phyloP scores from a whole-genome alignment of 2,329 filamentous ascomycete genomes.

The Neoascochyta sp. region DNA sequence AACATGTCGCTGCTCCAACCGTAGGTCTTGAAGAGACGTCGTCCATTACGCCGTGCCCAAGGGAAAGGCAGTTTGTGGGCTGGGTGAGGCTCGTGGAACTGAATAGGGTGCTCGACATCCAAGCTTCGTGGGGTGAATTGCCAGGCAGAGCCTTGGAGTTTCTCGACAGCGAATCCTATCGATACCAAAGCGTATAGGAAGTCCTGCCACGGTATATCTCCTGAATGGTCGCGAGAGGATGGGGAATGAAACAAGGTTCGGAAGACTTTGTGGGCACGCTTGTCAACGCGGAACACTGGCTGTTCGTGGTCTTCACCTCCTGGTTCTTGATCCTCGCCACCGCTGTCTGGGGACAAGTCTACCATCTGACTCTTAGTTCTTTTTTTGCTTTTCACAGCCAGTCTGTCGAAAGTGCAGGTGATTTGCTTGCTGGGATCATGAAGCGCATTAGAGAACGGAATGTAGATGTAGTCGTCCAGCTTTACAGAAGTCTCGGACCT shows the following conservation, averaged over 20 bases:
- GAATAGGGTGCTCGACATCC: constrained; percentile 50
- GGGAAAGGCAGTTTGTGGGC: constrained; percentile 49
- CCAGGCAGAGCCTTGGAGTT: constrained; percentile 58
- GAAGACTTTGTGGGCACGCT: constrained; percentile 44
- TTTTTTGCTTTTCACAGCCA: constrained; percentile 1
- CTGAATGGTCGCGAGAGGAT: constrained; percentile 35
- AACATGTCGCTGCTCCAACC: constrained; percentile 43
- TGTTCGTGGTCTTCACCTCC: not conserved
- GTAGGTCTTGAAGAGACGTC: constrained; percentile 47
- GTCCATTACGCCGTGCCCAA: constrained; percentile 47
- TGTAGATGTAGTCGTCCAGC: not conserved
- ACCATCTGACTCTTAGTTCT: constrained; percentile 8
- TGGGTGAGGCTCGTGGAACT: constrained; percentile 61
- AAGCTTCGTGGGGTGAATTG: constrained; percentile 49
- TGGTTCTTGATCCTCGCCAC: not conserved
- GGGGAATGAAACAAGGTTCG: constrained; percentile 40
- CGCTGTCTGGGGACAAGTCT: not conserved
- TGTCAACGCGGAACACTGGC: constrained; percentile 32
- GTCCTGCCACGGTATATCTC: constrained; percentile 53
- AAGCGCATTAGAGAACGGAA: constrained; percentile 1
- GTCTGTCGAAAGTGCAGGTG: constrained; percentile 9
- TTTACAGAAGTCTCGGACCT: not conserved
- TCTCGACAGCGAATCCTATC: constrained; percentile 52
- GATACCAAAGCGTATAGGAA: constrained; percentile 52
- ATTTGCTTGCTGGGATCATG: constrained; percentile 12